Percentiles rank a stretch among this genome's conserved stretches.
phyloP scores from a whole-genome alignment of 352 stramenopile species.

The Pythium pectinolyticum region DNA sequence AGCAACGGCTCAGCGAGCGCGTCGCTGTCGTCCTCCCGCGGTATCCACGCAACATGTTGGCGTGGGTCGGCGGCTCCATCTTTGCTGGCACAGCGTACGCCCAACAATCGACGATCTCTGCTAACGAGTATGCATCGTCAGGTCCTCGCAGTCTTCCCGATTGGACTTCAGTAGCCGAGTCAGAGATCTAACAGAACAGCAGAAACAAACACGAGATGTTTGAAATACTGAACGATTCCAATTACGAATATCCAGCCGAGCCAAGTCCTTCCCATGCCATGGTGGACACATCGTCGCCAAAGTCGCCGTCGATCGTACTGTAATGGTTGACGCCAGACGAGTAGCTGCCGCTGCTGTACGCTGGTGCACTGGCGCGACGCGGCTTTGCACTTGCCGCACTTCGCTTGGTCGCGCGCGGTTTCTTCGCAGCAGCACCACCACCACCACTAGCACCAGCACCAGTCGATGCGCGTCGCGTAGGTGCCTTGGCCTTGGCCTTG shows the following conservation, averaged over 20 bases:
- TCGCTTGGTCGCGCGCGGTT: not conserved
- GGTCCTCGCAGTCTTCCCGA: constrained; percentile 41
- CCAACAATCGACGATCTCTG: constrained; percentile 42
- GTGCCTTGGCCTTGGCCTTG: constrained; percentile 18
- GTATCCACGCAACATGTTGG: constrained; percentile 74
- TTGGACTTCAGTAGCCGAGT: constrained; percentile 66
- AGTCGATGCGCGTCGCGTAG: constrained; percentile 17
- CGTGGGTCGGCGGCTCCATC: constrained; percentile 78
- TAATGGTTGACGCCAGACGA: constrained; percentile 56
- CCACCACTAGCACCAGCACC: too few relatives aligned
- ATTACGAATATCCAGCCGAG: constrained; percentile 61
- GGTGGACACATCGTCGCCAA: constrained; percentile 57
- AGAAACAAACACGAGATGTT: not conserved
- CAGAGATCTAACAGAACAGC: constrained; percentile 19
- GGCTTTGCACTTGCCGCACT: constrained; percentile 23
- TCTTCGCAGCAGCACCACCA: not conserved
- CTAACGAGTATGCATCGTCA: constrained; percentile 47
- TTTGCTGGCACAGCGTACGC: constrained; percentile 66
- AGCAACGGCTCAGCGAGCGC: constrained; percentile 42
- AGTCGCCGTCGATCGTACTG: constrained; percentile 38
- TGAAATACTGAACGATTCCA: too few relatives aligned
- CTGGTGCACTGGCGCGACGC: constrained; percentile 39
- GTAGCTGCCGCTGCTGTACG: constrained; percentile 9
- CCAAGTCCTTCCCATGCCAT: constrained; percentile 77
- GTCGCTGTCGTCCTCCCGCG: constrained; percentile 43